These are phyloP conservation scores for Cladosporium velox DNA, from an alignment of 2,329 filamentous ascomycete species.

Conservation along the genomic window DNA sequence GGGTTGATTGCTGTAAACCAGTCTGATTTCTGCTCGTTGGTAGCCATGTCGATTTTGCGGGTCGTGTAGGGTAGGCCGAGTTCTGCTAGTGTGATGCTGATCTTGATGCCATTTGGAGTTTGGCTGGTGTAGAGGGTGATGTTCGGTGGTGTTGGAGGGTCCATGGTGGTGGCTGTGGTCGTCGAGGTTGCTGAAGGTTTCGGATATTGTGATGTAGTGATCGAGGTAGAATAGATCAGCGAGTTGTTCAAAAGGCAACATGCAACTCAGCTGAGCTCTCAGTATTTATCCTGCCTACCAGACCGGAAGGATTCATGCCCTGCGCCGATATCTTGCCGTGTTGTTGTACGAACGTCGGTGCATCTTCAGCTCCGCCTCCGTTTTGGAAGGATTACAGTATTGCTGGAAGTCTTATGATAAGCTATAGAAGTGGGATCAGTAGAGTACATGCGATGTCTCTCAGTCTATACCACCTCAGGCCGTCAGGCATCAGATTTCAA, in stretches of 20 bases:
- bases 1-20: conserved; percentile 91
- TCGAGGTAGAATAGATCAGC: neutral
- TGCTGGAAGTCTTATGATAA: neutral
- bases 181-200: neutral
- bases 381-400: neutral
- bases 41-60: conserved; percentile 66
- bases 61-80: conserved; percentile 74
- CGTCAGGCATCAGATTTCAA: neutral
- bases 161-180: neutral
- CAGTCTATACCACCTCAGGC: neutral
- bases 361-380: neutral
- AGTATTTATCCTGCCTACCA: neutral
- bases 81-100: conserved; percentile 81
- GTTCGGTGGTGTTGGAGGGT: conserved; percentile 10
- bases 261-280: neutral
- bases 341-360: neutral
- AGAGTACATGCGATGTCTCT: neutral
- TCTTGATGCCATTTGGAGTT: conserved; percentile 87
- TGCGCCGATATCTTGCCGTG: neutral
- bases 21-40: conserved; percentile 73
- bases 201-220: neutral
- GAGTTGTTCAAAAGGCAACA: neutral
- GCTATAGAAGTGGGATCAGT: neutral
- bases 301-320: conserved; percentile 1
- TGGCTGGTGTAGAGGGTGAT: conserved; percentile 78